Evolutionary conservation across 257 asterid genomes (phyloP), one percentile per base, ranked within the genome.

Genomic region (Penstemon newberryi): DNA sequence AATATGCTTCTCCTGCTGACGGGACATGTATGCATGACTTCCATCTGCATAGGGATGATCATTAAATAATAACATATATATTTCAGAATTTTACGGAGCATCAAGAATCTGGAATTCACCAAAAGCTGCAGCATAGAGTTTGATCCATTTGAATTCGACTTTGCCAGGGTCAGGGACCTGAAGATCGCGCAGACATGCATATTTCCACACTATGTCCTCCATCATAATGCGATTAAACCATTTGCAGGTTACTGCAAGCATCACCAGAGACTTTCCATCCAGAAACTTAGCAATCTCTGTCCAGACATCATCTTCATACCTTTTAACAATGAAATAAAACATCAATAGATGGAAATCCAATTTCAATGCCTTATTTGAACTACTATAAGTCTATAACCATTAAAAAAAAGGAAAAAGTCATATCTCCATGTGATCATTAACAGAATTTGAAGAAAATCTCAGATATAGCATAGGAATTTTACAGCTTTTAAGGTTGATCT

Each of bases 251-350:
- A 76, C 66, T 71, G 95, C 86, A 41, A 93, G 96, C 96, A 87
- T 88, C 87, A 89, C 81, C 72, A 93, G 66, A 67, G 97, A 88
- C 79, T 74, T 90, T 43, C 99, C 99, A 76, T 93, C 97, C 87
- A 93, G 66, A 80, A 75, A 86, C 84, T 93, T 91, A 44, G 96
- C 96, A 70, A 93, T 79, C 88, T 90, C 96, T 8, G 95, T 90
- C 99, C 99, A 93, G 36, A 87, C 63, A 70, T 93, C 97, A 73
- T 78, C 96, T 75, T 93, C 99, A 53, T 80, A 89, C 88, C 97
- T 91, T 15, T 71, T 66, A 69, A 66, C 52, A 59, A 66, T 67
- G 54, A 58, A 65, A 56, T 15, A 6, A 38, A 76, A 67, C 13
- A 42, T 11, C 7, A 58, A 56, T 62, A 54, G 64, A 13, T 42